These are phyloP conservation scores for Puccinia coronata DNA, from an alignment of 1,284 basidiomycete genomes.

Conservation along the genomic window DNA sequence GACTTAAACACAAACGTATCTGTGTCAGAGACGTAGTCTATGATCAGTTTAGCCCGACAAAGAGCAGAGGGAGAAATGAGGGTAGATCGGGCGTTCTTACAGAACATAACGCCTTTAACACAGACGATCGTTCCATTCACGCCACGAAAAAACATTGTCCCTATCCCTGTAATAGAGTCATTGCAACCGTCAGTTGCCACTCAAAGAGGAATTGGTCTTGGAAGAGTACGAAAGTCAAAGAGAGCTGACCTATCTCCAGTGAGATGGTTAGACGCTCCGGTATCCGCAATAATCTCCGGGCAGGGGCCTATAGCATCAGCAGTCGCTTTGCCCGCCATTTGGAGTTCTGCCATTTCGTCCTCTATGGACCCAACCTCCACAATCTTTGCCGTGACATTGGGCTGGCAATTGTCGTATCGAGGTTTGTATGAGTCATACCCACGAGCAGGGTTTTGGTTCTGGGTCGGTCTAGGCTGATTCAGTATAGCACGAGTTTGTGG, in stretches of 20 bases:
- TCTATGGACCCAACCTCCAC: neutral
- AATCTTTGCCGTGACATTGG: neutral
- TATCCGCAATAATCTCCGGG: neutral
- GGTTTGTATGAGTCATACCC: neutral
- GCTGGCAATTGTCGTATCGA: neutral
- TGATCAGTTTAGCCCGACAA: neutral
- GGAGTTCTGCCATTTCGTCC: neutral
- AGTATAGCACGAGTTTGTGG: neutral
- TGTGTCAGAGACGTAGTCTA: neutral
- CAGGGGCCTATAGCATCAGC: neutral
- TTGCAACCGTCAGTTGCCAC: neutral
- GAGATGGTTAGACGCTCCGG: conserved; percentile 1
- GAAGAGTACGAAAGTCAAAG: neutral
- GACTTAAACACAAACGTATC: neutral
- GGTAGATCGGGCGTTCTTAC: neutral
- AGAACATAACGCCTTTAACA: neutral
- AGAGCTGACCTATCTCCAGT: neutral
- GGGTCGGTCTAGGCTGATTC: neutral
- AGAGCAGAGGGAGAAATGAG: conserved; percentile 8
- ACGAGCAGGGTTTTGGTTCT: too few species aligned
- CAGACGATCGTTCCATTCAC: neutral
- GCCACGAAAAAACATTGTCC: conserved; percentile 17
- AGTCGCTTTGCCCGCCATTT: neutral
- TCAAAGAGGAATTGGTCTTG: neutral
- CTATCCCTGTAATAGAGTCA: conserved; percentile 12